Evolutionary conservation across 257 asterid genomes (phyloP), one percentile per base, ranked within the genome.

Genomic region (Leptodermis oblonga): DNA sequence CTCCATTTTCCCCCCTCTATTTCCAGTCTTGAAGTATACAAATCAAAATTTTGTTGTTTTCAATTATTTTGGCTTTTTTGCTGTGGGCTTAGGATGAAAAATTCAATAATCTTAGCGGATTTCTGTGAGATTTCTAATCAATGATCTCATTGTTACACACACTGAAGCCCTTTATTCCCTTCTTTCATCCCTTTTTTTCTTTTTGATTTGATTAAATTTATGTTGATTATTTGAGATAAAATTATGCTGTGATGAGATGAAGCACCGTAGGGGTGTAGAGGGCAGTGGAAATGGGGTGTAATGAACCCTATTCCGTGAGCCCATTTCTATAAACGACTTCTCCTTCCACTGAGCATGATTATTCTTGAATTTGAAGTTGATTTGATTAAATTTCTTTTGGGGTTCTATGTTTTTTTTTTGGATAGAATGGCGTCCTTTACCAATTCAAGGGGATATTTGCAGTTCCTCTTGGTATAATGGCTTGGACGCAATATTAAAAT

Each of bases 81-180:
- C 18, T 49, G 0, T 26, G 58, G 86, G 95, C 91, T 80, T 74
- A 51, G 85, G 97, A 87, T 83, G 96, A 91, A 70, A 88, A 70
- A 41, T 33, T 6, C 48, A 69, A 61, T 61, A 76, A 86, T 90
- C 97, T 91, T 91, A 88, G 97, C 95, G 96, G 97, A 91, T 91
- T 91, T 92, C 94, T 80, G 85, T 89, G 96, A 87, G 97, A 69
- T 86, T 74, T 23, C 67, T 59, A 4, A 76, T 92, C 96, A 56
- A 71, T 84, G 97, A 92, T 87, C 96, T 90, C 83, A 77, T 77
- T 90, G 95, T 90, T 90, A 90, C 96, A 90, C 97, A 88, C 97
- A 85, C 96, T 87, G 95, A 91, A 70, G 95, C 95, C 84, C 60
- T 25, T 28, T 5, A n/a, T n/a, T n/a, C n/a, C n/a, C n/a, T n/a